Evolutionary conservation across 2,329 filamentous ascomycete genomes (phyloP).

Genomic region (Dactylellina drechsleri): DNA sequence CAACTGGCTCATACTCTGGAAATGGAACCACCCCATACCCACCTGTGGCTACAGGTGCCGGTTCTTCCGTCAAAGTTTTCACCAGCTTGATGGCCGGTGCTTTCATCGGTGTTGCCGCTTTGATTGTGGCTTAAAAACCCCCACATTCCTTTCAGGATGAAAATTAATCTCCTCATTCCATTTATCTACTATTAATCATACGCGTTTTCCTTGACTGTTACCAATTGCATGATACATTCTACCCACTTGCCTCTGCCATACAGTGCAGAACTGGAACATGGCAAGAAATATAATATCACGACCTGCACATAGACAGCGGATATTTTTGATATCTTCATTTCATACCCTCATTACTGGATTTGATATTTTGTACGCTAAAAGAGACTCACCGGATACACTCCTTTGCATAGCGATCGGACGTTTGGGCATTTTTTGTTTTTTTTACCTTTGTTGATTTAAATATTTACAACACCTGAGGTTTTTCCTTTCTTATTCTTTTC

Average conservation of each 20-base stretch:
- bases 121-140: constrained; percentile 53
- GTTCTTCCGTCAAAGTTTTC: constrained; percentile 50
- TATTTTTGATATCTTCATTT: constrained; percentile 35
- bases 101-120: constrained; percentile 42
- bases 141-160: constrained; percentile 40
- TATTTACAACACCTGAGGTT: neutral
- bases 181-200: constrained; percentile 19
- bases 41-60: constrained; percentile 51
- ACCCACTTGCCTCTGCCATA: constrained; percentile 51
- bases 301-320: constrained; percentile 55
- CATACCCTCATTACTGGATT: constrained; percentile 43
- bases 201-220: constrained; percentile 20
- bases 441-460: neutral
- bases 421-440: constrained; percentile 32
- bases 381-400: constrained; percentile 54
- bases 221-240: constrained; percentile 54
- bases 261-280: constrained; percentile 50
- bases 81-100: constrained; percentile 42
- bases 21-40: constrained; percentile 41
- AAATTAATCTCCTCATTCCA: constrained; percentile 3
- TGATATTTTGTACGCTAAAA: constrained; percentile 33
- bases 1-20: constrained; percentile 25
- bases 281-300: constrained; percentile 54
- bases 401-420: constrained; percentile 53
- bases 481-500: constrained; percentile 6